Conservation (phyloP, 2,329 filamentous ascomycete species). For the Fusarium sp. region DNA sequence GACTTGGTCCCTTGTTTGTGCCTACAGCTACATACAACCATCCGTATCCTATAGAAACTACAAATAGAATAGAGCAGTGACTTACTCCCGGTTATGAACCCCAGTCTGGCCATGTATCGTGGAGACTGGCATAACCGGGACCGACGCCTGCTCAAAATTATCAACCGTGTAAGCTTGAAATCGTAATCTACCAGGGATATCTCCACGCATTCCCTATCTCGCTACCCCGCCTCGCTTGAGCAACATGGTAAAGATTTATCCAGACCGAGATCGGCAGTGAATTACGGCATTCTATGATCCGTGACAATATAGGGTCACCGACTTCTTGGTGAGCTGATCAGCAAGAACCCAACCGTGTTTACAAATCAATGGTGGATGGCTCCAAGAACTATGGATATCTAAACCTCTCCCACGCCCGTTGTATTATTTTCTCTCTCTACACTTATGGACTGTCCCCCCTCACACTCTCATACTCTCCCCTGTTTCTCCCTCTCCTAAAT, state of each 20-base stretch:
- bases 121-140: not conserved
- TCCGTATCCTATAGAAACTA: too few species aligned
- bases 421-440: not conserved
- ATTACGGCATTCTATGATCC: not conserved
- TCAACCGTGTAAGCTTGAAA: not conserved
- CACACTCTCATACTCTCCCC: not conserved
- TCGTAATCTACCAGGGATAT: not conserved
- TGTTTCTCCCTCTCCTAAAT: not conserved
- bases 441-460: not conserved
- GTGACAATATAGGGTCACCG: not conserved
- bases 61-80: too few species aligned
- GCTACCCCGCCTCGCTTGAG: not conserved
- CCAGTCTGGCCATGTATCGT: not conserved
- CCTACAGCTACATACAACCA: too few species aligned
- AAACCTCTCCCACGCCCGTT: not conserved
- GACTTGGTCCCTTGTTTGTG: too few species aligned
- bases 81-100: too few species aligned
- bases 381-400: not conserved
- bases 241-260: not conserved
- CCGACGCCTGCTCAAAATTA: not conserved
- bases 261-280: not conserved
- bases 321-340: not conserved
- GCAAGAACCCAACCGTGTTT: not conserved
- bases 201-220: not conserved
- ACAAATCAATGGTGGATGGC: not conserved